Percentiles rank a stretch among this genome's conserved stretches.
Evolutionary conservation across 2,329 filamentous ascomycete genomes (phyloP).

Genomic region (Alternaria alternata): DNA sequence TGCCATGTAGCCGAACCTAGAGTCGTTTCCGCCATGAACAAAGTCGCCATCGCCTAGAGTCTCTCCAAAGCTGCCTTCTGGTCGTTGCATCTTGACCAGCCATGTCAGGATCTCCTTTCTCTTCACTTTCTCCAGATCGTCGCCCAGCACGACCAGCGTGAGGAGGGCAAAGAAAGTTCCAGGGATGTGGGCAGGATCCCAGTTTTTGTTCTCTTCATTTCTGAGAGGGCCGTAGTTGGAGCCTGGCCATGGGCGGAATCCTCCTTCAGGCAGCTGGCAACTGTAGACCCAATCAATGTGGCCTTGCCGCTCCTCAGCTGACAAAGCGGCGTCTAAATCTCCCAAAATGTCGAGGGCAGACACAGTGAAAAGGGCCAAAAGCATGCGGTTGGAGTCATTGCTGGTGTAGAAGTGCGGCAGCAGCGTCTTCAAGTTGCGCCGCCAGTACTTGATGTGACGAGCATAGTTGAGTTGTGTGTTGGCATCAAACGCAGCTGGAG

Average conservation of each 20-base stretch:
- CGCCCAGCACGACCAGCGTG: constrained; percentile 71
- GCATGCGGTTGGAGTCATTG: constrained; percentile 90
- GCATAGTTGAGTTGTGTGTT: constrained; percentile 44
- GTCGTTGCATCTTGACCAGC: constrained; percentile 78
- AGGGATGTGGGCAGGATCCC: constrained; percentile 83
- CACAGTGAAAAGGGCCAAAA: constrained; percentile 87
- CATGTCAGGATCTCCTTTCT: constrained; percentile 74
- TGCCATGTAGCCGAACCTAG: constrained; percentile 87
- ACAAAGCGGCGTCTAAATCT: constrained; percentile 64
- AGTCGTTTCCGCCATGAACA: constrained; percentile 82
- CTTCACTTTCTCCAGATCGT: constrained; percentile 69
- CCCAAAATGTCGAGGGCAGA: constrained; percentile 84
- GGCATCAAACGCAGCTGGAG: constrained; percentile 23
- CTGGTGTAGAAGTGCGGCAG: constrained; percentile 85
- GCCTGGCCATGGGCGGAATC: constrained; percentile 85
- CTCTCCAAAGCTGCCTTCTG: constrained; percentile 92
- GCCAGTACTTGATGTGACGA: constrained; percentile 87
- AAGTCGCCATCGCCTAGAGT: constrained; percentile 67
- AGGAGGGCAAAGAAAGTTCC: constrained; percentile 90
- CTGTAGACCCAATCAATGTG: constrained; percentile 81
- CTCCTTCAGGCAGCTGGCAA: constrained; percentile 85
- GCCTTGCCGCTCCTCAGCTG: constrained; percentile 61
- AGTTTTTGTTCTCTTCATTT: constrained; percentile 62
- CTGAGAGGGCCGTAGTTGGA: constrained; percentile 63
- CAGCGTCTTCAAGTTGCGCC: constrained; percentile 81